Percentiles rank a stretch among this genome's conserved stretches.
Evolutionary conservation across 2,329 filamentous ascomycete species (phyloP).

Genomic region (Cladosporium sp.): DNA sequence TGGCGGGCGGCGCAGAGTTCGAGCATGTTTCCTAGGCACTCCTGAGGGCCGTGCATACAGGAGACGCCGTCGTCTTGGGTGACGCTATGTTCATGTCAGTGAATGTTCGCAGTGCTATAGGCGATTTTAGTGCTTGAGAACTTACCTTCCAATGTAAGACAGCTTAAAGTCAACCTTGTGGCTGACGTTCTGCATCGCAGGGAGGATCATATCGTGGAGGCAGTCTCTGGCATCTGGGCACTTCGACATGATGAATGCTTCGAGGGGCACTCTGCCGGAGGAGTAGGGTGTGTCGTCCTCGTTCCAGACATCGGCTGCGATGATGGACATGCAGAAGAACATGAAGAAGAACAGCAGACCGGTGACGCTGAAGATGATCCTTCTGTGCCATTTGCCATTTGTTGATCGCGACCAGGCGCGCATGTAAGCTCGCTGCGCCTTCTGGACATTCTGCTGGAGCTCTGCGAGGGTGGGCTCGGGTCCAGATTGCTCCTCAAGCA

Average conservation of each 20-base stretch:
- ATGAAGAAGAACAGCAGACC: slow-evolving; percentile 32
- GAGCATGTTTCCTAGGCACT: slow-evolving; percentile 93
- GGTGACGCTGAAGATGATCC: slow-evolving; percentile 37
- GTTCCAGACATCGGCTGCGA: slow-evolving; percentile 30
- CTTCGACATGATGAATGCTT: slow-evolving; percentile 93
- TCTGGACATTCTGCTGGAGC: slow-evolving; percentile 34
- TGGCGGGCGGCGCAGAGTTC: slow-evolving; percentile 85
- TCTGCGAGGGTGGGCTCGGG: slow-evolving; percentile 33
- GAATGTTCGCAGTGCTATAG: slow-evolving; percentile 35
- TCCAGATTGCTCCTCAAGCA: slow-evolving; percentile 8
- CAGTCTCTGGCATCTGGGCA: slow-evolving; percentile 90
- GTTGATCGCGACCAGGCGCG: slow-evolving; percentile 37
- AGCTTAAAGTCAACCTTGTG: slow-evolving; percentile 89
- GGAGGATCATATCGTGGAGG: slow-evolving; percentile 76
- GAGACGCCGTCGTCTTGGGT: slow-evolving; percentile 73
- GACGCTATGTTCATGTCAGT: slow-evolving; percentile 65
- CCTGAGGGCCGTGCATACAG: slow-evolving; percentile 85
- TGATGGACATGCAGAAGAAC: slow-evolving; percentile 32
- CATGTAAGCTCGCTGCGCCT: slow-evolving; percentile 38
- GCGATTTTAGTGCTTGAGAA: not conserved
- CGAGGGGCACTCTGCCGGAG: slow-evolving; percentile 66
- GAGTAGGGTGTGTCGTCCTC: slow-evolving; percentile 27
- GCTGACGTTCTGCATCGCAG: slow-evolving; percentile 78
- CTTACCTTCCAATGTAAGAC: slow-evolving; percentile 81
- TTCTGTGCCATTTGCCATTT: slow-evolving; percentile 35